Base-by-base conservation (phyloP, 1,139 yeast species). In the Saccharomyces hybrid region DNA sequence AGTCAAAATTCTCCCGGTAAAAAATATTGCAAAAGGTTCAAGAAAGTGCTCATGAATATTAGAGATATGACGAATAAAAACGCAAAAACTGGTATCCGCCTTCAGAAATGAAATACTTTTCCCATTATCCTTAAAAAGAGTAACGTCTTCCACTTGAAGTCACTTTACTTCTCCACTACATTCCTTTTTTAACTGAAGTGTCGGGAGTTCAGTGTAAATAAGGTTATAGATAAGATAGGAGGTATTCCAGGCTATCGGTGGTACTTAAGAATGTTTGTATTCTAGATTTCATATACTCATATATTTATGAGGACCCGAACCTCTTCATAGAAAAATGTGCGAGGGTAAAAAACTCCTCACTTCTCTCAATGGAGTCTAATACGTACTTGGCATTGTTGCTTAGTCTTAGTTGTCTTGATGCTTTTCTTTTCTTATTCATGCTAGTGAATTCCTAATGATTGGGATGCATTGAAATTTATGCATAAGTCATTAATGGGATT, bases 131-230 rank as follows among this genome's bases (percentile, higher is more conserved):
- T 19, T 19, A 19, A 28, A 32, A 13, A 34, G n/a, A 48, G 4
- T 26, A 4, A 48, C 4, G 38, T 42, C 25, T 5, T 11, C 9
- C 29, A 7, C 14, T 16, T 1, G 8, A 25, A 19, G 19, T 7
- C 7, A 46, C 23, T 11, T 46, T 26, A 7, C 0, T 25, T 19
- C 5, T 49, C 54, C 52, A 48, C 50, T 55, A 42, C 51, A 46
- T 13, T 13, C 27, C 74, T 80, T 75, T 60, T 58, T 58, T 19
- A 56, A 57, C 85, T 82, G 84, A 83, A 84, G 90, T 84, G 90
- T 84, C 90, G 88, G 89, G 89, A 75, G 68, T 84, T 83, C 85
- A 83, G 84, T 73, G 78, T 83, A 70, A 74, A 73, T 16, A 73
- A 51, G 48, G 47, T 46, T 34, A 19, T 38, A 8, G 16, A 5